phyloP scores from a whole-genome alignment of 2,329 filamentous ascomycete species.

The Truncatella angustata region DNA sequence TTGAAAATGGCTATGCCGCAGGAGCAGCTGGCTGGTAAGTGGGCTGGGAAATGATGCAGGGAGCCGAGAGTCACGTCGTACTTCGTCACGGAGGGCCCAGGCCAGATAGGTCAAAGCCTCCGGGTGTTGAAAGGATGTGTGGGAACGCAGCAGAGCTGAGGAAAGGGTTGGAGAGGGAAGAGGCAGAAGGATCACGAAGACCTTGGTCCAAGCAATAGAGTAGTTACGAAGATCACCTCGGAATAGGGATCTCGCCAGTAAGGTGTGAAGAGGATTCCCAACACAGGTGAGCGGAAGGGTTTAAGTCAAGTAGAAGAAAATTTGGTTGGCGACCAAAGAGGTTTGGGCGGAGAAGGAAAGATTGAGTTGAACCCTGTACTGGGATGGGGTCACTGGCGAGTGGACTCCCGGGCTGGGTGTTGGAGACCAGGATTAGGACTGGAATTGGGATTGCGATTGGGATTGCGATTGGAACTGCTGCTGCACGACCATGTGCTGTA shows the following conservation, averaged over 20 bases:
- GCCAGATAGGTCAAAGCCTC: conserved; percentile 6
- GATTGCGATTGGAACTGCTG: too few species aligned
- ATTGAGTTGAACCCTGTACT: conserved; percentile 7
- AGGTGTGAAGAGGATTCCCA: conserved; percentile 1
- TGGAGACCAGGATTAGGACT: too few species aligned
- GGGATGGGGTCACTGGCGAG: not conserved
- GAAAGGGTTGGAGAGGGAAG: not conserved
- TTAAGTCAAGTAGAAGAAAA: conserved; percentile 7
- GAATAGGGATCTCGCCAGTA: not conserved
- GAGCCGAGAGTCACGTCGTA: conserved; percentile 7
- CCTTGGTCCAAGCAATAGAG: not conserved
- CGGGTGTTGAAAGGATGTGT: not conserved
- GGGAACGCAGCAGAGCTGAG: not conserved
- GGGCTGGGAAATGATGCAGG: conserved; percentile 8
- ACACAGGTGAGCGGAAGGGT: not conserved
- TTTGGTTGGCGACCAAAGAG: conserved; percentile 11
- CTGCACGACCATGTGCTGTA: too few species aligned
- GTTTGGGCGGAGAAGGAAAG: conserved; percentile 9
- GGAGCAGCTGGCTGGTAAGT: not conserved
- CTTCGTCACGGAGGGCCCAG: conserved; percentile 7
- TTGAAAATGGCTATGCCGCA: conserved; percentile 2
- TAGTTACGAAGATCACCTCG: not conserved
- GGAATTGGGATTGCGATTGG: too few species aligned
- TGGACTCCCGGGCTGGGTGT: too few species aligned
- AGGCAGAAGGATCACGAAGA: not conserved